Evolutionary conservation across 768 basidiomycete species (phyloP), one percentile per base, ranked within the genome.

Genomic region (Kwoniella botswanensis): DNA sequence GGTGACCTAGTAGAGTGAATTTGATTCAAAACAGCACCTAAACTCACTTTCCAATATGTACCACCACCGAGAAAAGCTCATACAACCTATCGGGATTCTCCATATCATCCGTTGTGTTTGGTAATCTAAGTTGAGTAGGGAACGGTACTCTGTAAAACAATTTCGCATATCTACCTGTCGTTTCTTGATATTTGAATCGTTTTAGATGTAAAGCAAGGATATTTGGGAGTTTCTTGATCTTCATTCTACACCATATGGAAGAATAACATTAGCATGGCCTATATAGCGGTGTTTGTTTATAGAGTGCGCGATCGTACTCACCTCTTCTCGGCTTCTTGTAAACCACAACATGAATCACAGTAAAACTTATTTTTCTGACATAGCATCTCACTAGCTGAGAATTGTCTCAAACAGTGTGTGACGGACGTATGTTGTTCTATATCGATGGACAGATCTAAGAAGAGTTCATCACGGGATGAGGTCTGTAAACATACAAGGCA

Each of bases 301-400:
- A 10, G 17, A 50, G 26, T 17, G 35, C 15, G 42, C 6, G 43
- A 18, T 15, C 18, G 15, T n/a, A 85, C 88, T 75, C 77, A 92
- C 95, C 96, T 88, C 86, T 96, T 96, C 86, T 98, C 97, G 2
- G 97, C 97, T 84, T 99, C 97, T 79, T 98, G 96, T 29, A 98
- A 85, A 68, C 94, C 94, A 79, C 96, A 95, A 83, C 97, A 99
- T 18, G 91, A 89, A 82, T 99, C 97, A 82, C 97, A 99, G 83
- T 93, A 97, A 82, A 98, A 99, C 85, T 98, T 98, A 87, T 99
- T 98, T 84, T 89, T 92, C 84, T 96, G 93, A 77, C 93, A 95
- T 21, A 99, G 88, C 95, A 98, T 99, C 84, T 99, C 97, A 79
- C 92, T 93, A 52, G 94, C 95, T 79, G 93, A 96, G 83, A 99